phyloP scores from a whole-genome alignment of 768 basidiomycete species.

The Russula virescens region DNA sequence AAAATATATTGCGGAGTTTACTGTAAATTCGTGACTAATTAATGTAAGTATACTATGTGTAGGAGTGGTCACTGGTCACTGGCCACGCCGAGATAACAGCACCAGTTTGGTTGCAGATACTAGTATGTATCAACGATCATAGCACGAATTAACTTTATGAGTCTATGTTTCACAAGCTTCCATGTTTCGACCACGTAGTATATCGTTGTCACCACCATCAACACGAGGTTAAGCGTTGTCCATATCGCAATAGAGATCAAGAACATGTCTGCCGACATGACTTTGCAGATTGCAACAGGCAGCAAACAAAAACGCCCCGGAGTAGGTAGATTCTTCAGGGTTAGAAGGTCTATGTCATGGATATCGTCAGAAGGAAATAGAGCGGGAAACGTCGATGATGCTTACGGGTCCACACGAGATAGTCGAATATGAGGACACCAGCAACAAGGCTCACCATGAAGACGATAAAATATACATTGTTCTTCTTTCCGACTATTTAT shows the following conservation, averaged over 20 bases:
- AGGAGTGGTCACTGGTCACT: too few species aligned
- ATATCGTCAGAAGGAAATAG: not conserved
- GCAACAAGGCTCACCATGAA: not conserved
- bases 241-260: not conserved
- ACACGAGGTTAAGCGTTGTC: constrained; percentile 6
- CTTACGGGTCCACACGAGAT: constrained; percentile 12
- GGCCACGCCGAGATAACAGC: too few species aligned
- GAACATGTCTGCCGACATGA: constrained; percentile 2
- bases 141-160: not conserved
- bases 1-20: too few species aligned
- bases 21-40: too few species aligned
- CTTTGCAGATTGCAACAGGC: not conserved
- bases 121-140: too few species aligned
- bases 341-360: not conserved
- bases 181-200: not conserved
- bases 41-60: too few species aligned
- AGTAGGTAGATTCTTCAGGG: not conserved
- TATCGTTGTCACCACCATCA: not conserved
- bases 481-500: constrained; percentile 7
- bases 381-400: not conserved
- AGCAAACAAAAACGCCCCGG: not conserved
- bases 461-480: not conserved
- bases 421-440: not conserved
- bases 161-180: not conserved
- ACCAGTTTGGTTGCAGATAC: too few species aligned